Evolutionary conservation across 2,329 filamentous ascomycete genomes (phyloP), one percentile per base, ranked within the genome.

Genomic region (Ploettnerulaceae sp.): DNA sequence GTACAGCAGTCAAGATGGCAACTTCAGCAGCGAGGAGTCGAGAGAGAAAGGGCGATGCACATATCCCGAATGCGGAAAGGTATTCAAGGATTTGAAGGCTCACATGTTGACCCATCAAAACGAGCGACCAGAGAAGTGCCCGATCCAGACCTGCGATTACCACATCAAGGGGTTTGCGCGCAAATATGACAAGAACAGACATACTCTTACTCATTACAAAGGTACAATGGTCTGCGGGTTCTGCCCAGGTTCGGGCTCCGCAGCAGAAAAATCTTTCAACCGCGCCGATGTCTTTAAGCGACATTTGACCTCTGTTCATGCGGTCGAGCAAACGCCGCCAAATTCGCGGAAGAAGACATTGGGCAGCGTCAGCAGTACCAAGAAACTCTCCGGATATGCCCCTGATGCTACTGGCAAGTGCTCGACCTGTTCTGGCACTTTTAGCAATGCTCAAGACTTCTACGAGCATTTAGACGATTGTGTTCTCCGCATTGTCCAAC

Each of bases 151-250:
- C 2, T 97, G 91, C 71, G 89, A 96, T 61, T 97, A 96, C 64
- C 86, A 96, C 67, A 76, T 78, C 57, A 97, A 96, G 66, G 91
- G 91, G 0, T 97, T 97, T 62, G 91, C 91, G 3, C 78, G 91
- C 51, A 97, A 97, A 67, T 98, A 97, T 64, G 93, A 97, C 71
- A 96, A 96, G 74, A 97, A 97, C 66, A 75, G 93, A 9, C 93
- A 98, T 64, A 95, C 91, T 1, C 70, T 97, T 54, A 97, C 91
- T 2, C 93, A 97, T 64, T 98, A 97, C 73, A 95, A 95, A 67
- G 91, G 91, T 7, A 96, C 89, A 11, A 96, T 97, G 89, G 86
- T 95, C 6, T 98, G 93, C 61, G 90, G 90, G 4, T 97, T 97
- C 67, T 97, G 93, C 57, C 89, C 90, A 0, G 89, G 89, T 3